Base-by-base conservation (phyloP, 495 filamentous ascomycete genomes). In the Achaetomiella virescens region DNA sequence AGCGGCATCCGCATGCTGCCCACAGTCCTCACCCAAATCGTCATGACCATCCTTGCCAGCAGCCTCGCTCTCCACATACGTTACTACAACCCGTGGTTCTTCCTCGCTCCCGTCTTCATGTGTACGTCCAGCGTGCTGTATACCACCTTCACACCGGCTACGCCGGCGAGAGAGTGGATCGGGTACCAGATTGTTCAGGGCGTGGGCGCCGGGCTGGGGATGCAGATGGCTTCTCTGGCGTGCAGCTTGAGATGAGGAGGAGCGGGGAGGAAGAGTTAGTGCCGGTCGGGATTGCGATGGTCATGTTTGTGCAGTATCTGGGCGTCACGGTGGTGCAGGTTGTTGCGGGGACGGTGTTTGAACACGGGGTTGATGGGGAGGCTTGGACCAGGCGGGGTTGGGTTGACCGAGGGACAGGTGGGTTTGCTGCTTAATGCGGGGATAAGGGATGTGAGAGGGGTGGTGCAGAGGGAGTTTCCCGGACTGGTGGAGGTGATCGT, bases 181-280 rank as follows among this genome's bases (percentile, higher is more conserved):
- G 75, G 78, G 0, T 79, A 76, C 47, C 75, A 80, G 48, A 70
- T 80, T 8, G 59, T 83, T 2, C 62, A 69, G 4, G 78, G 78
- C 15, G 57, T 69, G 8, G 76, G 73, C 6, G 62, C 60, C 21
- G 77, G 77, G 2, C 57, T 67, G 14, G 73, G 67, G 0, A 66
- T 78, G 47, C 75, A 78, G 41, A 66, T 75, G 52, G 29, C 42
- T 4, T 54, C 62, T 1, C 38, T 65, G 11, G 24, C 17, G 47
- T 62, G 5, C 62, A 65, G 27, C 52, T 54, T 3, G 62, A 61
- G 40, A 52, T 65, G 48, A 65, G 37, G 53, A 53, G 36, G 33
- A 17, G 9, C 52, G 48, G n/a, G n/a, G n/a, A n/a, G n/a, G n/a
- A n/a, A 0, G 21, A 47, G 7, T 10, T 62, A 6, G 20, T 61